Base-by-base conservation (phyloP, 768 basidiomycete genomes). In the Postia placenta region DNA sequence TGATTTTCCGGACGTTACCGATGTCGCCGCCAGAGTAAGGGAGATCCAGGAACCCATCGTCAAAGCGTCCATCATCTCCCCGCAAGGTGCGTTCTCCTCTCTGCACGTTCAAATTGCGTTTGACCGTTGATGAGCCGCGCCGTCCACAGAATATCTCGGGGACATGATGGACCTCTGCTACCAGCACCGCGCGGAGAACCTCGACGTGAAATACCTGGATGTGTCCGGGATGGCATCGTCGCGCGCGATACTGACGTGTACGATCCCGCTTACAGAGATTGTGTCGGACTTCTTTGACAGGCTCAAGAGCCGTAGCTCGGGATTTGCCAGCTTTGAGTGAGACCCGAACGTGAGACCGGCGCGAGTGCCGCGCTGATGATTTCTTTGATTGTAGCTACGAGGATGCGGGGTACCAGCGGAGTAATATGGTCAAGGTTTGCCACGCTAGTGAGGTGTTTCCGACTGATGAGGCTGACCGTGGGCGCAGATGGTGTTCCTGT, bases 81-180 rank as follows among this genome's bases (percentile, higher is more conserved):
- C 96, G 2, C 85, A 95, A 75, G 88, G 90, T 91, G 24, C 17
- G 40, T 11, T n/a, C 28, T 20, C 7, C 19, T 39, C 3, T 20
- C 19, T 11, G 15, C n/a, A n/a, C n/a, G n/a, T n/a, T n/a, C n/a
- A n/a, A n/a, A n/a, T n/a, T n/a, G n/a, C 30, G 15, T 23, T 33
- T 33, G 17, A 20, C 46, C 15, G 20, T 48, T 44, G 11, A 17
- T n/a, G n/a, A n/a, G 19, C 46, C 11, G 20, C 6, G 22, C 48
- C 4, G 38, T 15, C 24, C 25, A 24, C 56, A 92, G 92, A 91
- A 53, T 94, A 92, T 63, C 83, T 96, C 27, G 95, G 95, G 6
- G 86, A 87, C 39, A 93, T 99, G 86, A 94, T 98, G 87, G 87
- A 90, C 35, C 76, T 98, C 1, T 96, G 93, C 62, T 88, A 82